Evolutionary conservation across 2,329 filamentous ascomycete species (phyloP).

Genomic region (Zasmidium angulare): DNA sequence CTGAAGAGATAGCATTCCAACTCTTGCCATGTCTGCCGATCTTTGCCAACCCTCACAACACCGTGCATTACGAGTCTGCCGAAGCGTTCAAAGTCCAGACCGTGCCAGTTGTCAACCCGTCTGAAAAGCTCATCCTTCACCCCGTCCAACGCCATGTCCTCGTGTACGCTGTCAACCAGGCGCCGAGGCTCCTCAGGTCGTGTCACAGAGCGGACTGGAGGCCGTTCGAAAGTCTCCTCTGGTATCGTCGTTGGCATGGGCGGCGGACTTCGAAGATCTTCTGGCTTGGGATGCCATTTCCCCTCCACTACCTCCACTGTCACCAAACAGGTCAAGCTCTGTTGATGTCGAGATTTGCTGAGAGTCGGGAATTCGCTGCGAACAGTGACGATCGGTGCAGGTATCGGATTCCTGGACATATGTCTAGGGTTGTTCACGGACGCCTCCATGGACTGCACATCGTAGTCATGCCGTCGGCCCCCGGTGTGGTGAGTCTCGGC

Average conservation of each 20-base stretch:
- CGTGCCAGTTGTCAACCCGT: conserved; percentile 98
- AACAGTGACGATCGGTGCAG: conserved; percentile 85
- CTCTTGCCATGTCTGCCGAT: conserved; percentile 95
- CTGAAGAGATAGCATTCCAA: conserved; percentile 95
- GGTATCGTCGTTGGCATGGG: conserved; percentile 42
- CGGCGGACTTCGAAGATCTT: conserved; percentile 65
- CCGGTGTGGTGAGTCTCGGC: conserved; percentile 69
- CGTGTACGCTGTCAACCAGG: conserved; percentile 58
- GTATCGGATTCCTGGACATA: conserved; percentile 78
- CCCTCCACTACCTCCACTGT: conserved; percentile 92
- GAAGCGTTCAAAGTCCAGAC: conserved; percentile 88
- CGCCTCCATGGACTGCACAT: conserved; percentile 93
- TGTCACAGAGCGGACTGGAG: conserved; percentile 29
- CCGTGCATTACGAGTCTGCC: conserved; percentile 89
- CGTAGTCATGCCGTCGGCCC: conserved; percentile 83
- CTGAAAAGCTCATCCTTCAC: conserved; percentile 80
- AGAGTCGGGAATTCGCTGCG: conserved; percentile 96
- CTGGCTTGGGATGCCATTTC: conserved; percentile 83
- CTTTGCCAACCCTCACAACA: conserved; percentile 89
- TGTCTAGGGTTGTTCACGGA: conserved; percentile 71
- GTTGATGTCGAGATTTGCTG: conserved; percentile 86
- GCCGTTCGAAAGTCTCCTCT: conserved; percentile 60
- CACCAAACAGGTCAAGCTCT: conserved; percentile 88
- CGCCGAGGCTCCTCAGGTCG: conserved; percentile 36
- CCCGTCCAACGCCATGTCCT: conserved; percentile 68